Conservation (phyloP, 306 rosid genomes). For the Prunus mira region DNA sequence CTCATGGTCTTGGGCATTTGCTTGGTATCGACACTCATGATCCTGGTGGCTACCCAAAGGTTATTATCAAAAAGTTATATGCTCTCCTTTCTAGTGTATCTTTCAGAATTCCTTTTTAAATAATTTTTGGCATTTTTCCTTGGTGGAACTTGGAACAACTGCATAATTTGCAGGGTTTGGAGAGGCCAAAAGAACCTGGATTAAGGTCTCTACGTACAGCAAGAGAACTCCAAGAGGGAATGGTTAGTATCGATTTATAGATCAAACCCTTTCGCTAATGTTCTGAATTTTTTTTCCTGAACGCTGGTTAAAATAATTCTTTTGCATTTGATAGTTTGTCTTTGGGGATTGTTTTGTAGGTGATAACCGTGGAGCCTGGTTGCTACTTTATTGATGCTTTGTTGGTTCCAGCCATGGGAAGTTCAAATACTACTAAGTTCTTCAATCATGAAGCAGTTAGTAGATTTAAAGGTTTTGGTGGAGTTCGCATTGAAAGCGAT, state of each 20-base stretch:
- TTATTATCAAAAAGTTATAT: constrained; percentile 23
- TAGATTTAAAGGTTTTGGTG: constrained; percentile 69
- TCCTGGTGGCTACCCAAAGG: constrained; percentile 93
- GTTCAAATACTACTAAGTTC: constrained; percentile 54
- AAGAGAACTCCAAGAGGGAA: constrained; percentile 71
- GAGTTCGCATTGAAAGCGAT: constrained; percentile 86
- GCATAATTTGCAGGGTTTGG: constrained; percentile 48
- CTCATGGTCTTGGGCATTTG: constrained; percentile 93
- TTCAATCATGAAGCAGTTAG: constrained; percentile 55
- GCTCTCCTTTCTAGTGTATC: constrained; percentile 10
- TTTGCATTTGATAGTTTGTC: constrained; percentile 3
- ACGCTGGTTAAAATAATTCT: background rate
- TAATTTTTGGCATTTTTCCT: background rate
- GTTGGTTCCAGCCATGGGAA: constrained; percentile 64
- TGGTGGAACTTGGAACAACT: constrained; percentile 13
- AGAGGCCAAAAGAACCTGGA: constrained; percentile 78
- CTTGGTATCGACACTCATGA: constrained; percentile 95
- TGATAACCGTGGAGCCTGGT: constrained; percentile 93
- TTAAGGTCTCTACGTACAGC: constrained; percentile 62
- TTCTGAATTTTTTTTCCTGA: background rate
- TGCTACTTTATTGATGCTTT: constrained; percentile 91
- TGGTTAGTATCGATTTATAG: constrained; percentile 49
- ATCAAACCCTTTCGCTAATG: background rate
- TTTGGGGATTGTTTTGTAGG: constrained; percentile 38
- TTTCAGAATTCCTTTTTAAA: background rate